Evolutionary conservation across 2,329 filamentous ascomycete species (phyloP).

Genomic region (Exophiala bonariae): DNA sequence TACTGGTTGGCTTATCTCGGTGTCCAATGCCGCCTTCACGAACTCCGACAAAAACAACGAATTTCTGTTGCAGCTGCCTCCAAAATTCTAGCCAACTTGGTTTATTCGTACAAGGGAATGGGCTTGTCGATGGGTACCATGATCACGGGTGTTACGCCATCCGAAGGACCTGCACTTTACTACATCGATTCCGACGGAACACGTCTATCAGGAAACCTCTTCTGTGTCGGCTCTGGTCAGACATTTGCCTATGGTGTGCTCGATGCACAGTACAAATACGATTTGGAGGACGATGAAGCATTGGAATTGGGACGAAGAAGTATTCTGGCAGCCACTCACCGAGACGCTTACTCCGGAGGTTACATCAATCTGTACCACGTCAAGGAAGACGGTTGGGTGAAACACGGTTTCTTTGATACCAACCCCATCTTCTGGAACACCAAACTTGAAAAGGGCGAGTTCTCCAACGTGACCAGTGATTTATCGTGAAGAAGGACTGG

Average conservation of each 20-base stretch:
- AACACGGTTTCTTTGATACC: slow-evolving; percentile 96
- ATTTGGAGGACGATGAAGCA: slow-evolving; percentile 82
- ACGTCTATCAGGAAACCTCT: slow-evolving; percentile 86
- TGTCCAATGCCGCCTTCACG: slow-evolving; percentile 98
- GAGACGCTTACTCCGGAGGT: slow-evolving; percentile 97
- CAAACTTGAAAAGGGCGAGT: slow-evolving; percentile 97
- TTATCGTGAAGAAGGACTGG: slow-evolving; percentile 8
- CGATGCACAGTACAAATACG: slow-evolving; percentile 91
- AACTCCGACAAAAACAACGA: slow-evolving; percentile 97
- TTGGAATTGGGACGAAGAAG: slow-evolving; percentile 87
- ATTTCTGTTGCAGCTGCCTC: slow-evolving; percentile 96
- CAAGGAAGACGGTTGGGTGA: slow-evolving; percentile 98
- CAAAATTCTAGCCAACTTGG: slow-evolving; percentile 97
- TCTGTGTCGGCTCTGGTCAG: slow-evolving; percentile 97
- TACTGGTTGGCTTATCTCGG: slow-evolving; percentile 99
- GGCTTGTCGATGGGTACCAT: slow-evolving; percentile 99
- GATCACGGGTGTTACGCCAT: slow-evolving; percentile 93
- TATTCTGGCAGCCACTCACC: slow-evolving; percentile 93
- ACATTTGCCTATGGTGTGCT: slow-evolving; percentile 98
- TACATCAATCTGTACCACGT: slow-evolving; percentile 99
- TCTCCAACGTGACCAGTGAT: slow-evolving; percentile 77
- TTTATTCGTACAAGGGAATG: slow-evolving; percentile 99
- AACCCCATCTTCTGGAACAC: slow-evolving; percentile 99
- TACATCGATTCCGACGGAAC: slow-evolving; percentile 99
- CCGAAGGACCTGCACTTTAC: slow-evolving; percentile 96